Base-by-base conservation (phyloP, 495 filamentous ascomycete genomes). In the Aspergillus incahuasiensis region DNA sequence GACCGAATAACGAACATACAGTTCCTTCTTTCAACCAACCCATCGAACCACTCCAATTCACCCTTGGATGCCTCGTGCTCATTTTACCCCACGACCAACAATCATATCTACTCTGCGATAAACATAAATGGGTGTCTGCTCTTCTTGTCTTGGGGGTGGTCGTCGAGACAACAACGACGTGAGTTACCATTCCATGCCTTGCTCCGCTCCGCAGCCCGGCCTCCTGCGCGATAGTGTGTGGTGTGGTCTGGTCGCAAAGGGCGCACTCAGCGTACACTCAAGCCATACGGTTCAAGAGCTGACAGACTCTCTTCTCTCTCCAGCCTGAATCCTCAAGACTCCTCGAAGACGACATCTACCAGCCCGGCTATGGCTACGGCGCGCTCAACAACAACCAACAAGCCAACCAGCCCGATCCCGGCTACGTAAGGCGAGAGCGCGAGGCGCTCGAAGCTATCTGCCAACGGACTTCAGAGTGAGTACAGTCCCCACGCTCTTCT, bases 371-470 rank as follows among this genome's bases (percentile, higher is more conserved):
- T 59, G 74, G 76, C 44, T 78, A 79, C 48, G 70, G 71, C 15
- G 70, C 72, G 5, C 70, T 76, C 28, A 72, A 69, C 46, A 63
- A 73, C 42, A 59, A 66, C 21, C 73, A 73, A 20, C 68, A 72
- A 41, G 57, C 58, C 7, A 69, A 75, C 57, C 74, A 79, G 32
- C 72, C 75, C 15, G 77, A 81, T 66, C 67, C 76, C 41, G 76
- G 77, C 57, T 72, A 73, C 53, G 64, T 77, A 56, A 75, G 71
- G 55, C 74, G 74, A 40, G 78, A 81, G 56, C 67, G 75, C 20
- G 78, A 81, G 63, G 78, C 77, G 1, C 63, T 80, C 32, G 75
- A 80, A 59, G 74, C 74, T 5, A 81, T 81, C 57, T 79, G 77
- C 61, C 77, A 80, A 55, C 63, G 71, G 40, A 76, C 78, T 24